Evolutionary conservation across 177 flowering plant genomes (phyloP).

Genomic region (Vitis hybrid): DNA sequence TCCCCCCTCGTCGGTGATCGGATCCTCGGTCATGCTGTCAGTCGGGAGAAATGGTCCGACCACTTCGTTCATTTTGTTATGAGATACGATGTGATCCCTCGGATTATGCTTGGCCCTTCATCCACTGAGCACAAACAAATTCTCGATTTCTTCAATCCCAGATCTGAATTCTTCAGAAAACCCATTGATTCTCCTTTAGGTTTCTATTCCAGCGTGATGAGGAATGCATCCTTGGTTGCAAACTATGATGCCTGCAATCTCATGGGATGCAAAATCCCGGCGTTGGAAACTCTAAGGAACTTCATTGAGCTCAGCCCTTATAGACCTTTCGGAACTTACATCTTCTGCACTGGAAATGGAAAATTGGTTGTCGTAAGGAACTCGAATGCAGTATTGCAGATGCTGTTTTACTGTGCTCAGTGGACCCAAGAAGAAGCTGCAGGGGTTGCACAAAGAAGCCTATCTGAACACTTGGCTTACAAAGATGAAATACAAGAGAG

Average conservation of each 20-base stretch:
- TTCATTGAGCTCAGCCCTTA: constrained; percentile 14
- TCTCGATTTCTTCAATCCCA: constrained; percentile 41
- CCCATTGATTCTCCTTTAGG: background rate
- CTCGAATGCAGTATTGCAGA: constrained; percentile 72
- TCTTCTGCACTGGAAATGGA: constrained; percentile 59
- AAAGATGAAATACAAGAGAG: constrained; percentile 32
- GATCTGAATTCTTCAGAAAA: background rate
- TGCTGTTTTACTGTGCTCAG: constrained; percentile 60
- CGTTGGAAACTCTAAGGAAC: constrained; percentile 46
- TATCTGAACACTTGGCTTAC: constrained; percentile 55
- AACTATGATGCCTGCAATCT: constrained; percentile 57
- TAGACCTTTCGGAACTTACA: constrained; percentile 15
- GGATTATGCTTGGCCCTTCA: constrained; percentile 56
- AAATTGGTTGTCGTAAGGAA: constrained; percentile 44
- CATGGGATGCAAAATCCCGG: constrained; percentile 56
- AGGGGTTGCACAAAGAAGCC: constrained; percentile 34
- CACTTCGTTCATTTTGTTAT: constrained; percentile 56
- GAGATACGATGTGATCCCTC: constrained; percentile 68
- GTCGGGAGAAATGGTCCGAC: constrained; percentile 70
- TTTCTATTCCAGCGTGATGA: constrained; percentile 43
- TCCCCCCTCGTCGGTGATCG: constrained; percentile 68
- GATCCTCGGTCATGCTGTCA: constrained; percentile 57
- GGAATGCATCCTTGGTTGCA: constrained; percentile 47
- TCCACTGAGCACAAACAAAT: constrained; percentile 26
- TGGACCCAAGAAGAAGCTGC: constrained; percentile 26